Evolutionary conservation across 352 stramenopile species (phyloP).

Genomic region (Globisporangium echinulatum): DNA sequence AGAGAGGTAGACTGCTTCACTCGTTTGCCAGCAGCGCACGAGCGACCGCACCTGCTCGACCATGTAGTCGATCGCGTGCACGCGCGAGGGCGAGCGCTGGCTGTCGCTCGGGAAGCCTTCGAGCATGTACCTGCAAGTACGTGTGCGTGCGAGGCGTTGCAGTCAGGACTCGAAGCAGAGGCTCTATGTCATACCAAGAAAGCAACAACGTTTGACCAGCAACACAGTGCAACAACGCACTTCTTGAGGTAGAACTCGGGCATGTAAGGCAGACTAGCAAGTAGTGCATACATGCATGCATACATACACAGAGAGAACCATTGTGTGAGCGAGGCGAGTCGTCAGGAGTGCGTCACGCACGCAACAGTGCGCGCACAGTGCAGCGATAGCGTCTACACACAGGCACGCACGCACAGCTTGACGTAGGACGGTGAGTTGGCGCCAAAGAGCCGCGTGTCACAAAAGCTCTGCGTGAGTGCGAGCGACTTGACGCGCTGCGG

Average conservation of each 20-base stretch:
- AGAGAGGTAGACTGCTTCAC: no score
- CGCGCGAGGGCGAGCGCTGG: conserved; percentile 18
- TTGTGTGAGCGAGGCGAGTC: not conserved
- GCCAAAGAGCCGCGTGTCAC: conserved; percentile 37
- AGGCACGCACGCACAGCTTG: conserved; percentile 31
- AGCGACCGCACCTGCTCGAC: conserved; percentile 35
- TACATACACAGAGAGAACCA: not conserved
- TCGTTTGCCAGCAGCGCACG: not conserved
- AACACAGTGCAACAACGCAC: conserved; percentile 14
- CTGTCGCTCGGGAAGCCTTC: conserved; percentile 38
- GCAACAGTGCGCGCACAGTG: no score
- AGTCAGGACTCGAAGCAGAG: not conserved
- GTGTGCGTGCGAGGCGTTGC: not conserved
- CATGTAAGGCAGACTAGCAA: conserved; percentile 46
- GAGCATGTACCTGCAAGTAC: conserved; percentile 40
- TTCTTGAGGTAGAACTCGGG: conserved; percentile 73
- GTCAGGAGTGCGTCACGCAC: no score
- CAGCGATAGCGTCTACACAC: no score
- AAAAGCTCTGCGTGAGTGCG: conserved; percentile 60
- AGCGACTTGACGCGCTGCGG: conserved; percentile 52
- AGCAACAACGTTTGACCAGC: not conserved
- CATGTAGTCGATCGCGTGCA: conserved; percentile 60
- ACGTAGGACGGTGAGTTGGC: conserved; percentile 34
- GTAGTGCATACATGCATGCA: not conserved
- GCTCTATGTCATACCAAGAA: not conserved